Conservation (phyloP, 192 early-diverging fungal species). For the Backusella luteola region DNA sequence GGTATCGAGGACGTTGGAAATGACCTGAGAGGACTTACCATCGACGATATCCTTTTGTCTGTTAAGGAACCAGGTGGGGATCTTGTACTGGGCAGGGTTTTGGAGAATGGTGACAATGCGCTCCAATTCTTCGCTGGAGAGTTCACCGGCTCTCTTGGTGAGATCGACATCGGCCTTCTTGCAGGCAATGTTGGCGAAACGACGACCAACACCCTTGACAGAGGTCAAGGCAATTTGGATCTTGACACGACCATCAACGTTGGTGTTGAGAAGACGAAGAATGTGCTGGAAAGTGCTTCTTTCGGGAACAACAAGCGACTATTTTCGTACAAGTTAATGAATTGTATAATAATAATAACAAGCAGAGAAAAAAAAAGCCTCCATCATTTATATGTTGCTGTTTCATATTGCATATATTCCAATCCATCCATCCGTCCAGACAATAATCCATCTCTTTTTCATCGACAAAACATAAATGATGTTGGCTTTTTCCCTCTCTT, state of each 20-base stretch:
- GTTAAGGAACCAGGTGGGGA: conserved; percentile 99
- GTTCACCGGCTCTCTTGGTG: conserved; percentile 97
- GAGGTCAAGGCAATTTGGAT: conserved; percentile 94
- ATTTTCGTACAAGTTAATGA: background rate
- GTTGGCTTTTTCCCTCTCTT: background rate
- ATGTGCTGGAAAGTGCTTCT: conserved; percentile 96
- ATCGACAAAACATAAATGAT: background rate
- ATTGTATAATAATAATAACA: too few species aligned
- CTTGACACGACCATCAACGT: conserved; percentile 95
- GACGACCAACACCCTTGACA: conserved; percentile 98
- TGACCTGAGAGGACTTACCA: conserved; percentile 92
- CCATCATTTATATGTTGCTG: too few species aligned
- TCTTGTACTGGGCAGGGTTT: conserved; percentile 99
- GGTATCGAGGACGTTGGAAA: conserved; percentile 94
- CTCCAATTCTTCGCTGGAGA: conserved; percentile 96
- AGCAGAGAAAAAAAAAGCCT: too few species aligned
- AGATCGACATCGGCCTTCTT: conserved; percentile 99
- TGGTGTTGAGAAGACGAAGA: conserved; percentile 98
- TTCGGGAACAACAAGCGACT: conserved; percentile 89
- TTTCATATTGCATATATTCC: too few species aligned
- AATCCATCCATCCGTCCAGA: too few species aligned
- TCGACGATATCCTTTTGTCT: conserved; percentile 97
- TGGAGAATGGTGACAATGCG: conserved; percentile 98
- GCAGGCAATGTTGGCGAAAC: conserved; percentile 98
- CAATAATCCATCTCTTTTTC: background rate